Base-by-base conservation (phyloP, 305 asterid species). In the Fraxinus velutina region DNA sequence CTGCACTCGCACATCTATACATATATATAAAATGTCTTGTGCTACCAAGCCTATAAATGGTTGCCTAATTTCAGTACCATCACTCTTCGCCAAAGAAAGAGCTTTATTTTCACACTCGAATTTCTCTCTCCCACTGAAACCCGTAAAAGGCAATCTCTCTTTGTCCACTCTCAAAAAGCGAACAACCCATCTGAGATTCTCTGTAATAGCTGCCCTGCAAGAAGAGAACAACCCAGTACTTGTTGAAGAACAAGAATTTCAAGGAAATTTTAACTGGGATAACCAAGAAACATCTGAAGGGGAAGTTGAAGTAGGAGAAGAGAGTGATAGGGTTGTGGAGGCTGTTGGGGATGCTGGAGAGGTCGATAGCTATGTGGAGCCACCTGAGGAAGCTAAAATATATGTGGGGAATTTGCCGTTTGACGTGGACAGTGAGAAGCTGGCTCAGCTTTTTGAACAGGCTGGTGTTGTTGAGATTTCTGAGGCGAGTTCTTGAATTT, bases 321-420 rank as follows among this genome's bases (percentile, higher is more conserved):
- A 75, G 44, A 55, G 50, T 55, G 87, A 33, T 2, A 83, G 82
- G 32, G 62, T 15, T 66, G 15, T 83, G 60, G 89, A 81, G 84
- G 88, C 83, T 8, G 62, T 55, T 15, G 93, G 81, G n/a, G 92
- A 81, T 15, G 78, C 79, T 6, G 90, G 80, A 6, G 91, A 84
- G 19, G 68, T 76, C 22, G 89, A 77, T 15, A 87, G 12, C 77
- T 87, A 57, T 30, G 81, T 50, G 42, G 96, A 93, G 80, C 94
- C 93, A 8, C 78, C 92, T 7, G 98, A 94, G 84, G 98, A 89
- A 37, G 95, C 99, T 0, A 94, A 93, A 83, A 68, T 96, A 85
- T 96, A 86, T 80, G 95, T 96, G 78, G 99, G 99, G 57, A 96
- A 96, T 86, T 88, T 96, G 89, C 92, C 97, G 0, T 96, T 88